Percentiles rank a stretch among this genome's conserved stretches.
Conservation (phyloP, 2,329 filamentous ascomycete genomes). For the Penicillium corylophilum region DNA sequence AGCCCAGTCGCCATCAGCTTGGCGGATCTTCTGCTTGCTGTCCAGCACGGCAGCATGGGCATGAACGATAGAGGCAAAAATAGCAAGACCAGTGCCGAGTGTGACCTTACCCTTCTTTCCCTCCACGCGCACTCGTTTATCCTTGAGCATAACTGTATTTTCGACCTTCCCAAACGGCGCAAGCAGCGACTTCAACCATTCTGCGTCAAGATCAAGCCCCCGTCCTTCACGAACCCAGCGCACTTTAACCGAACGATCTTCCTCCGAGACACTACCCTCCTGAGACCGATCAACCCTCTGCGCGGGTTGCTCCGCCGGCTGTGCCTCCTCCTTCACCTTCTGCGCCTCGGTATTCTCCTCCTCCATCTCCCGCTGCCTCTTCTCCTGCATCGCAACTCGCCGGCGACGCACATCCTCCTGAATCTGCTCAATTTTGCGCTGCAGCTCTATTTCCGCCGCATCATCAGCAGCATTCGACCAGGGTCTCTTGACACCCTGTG, state of each 20-base stretch:
- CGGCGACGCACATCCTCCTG: slow-evolving; percentile 54
- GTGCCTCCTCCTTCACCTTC: slow-evolving; percentile 38
- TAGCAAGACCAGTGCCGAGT: slow-evolving; percentile 54
- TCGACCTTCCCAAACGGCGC: slow-evolving; percentile 58
- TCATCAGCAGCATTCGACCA: slow-evolving; percentile 42
- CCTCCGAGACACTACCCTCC: slow-evolving; percentile 49
- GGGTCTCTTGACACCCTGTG: slow-evolving; percentile 59
- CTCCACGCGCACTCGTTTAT: slow-evolving; percentile 54
- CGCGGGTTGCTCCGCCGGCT: slow-evolving; percentile 32
- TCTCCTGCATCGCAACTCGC: slow-evolving; percentile 50
- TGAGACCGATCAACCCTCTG: slow-evolving; percentile 36
- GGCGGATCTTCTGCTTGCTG: slow-evolving; percentile 38
- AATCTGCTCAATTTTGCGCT: slow-evolving; percentile 54
- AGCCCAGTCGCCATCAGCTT: slow-evolving; percentile 45
- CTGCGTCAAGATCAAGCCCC: slow-evolving; percentile 48
- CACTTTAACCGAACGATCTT: slow-evolving; percentile 59
- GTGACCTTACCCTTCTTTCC: slow-evolving; percentile 53
- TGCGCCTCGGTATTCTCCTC: slow-evolving; percentile 23
- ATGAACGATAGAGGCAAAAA: slow-evolving; percentile 58
- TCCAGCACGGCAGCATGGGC: slow-evolving; percentile 58
- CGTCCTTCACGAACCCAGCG: slow-evolving; percentile 54
- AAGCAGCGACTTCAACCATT: slow-evolving; percentile 50
- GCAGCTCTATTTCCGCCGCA: slow-evolving; percentile 51
- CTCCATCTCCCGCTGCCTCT: slow-evolving; percentile 37
- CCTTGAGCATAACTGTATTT: slow-evolving; percentile 54